A percentile compares a stretch with the other conserved stretches of the same genome.
phyloP scores from a whole-genome alignment of 73 alveolate genomes.

The Paramecium octaurelia region DNA sequence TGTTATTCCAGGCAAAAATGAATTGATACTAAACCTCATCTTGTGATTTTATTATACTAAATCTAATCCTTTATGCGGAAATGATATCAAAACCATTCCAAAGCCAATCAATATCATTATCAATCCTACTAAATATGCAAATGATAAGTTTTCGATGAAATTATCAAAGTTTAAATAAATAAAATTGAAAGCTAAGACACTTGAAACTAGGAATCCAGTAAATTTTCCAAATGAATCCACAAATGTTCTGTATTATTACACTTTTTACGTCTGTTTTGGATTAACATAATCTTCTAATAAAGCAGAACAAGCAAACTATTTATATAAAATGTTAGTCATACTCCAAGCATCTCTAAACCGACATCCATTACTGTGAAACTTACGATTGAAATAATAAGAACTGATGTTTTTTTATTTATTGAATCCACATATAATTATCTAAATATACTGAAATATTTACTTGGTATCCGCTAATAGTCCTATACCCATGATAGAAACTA shows the following conservation, averaged over 20 bases:
- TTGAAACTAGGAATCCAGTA: neutral
- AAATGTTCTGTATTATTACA: neutral
- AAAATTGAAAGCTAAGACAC: constrained; percentile 25
- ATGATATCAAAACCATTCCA: constrained; percentile 28
- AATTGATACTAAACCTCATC: neutral
- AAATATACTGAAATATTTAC: neutral
- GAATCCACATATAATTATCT: constrained; percentile 25
- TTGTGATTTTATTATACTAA: neutral
- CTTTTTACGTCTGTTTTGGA: neutral
- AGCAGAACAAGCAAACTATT: constrained; percentile 19
- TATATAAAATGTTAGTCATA: neutral
- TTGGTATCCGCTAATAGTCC: constrained; percentile 23
- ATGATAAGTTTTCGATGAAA: constrained; percentile 8
- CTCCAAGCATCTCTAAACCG: constrained; percentile 34
- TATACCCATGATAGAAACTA: neutral
- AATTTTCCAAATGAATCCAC: constrained; percentile 22
- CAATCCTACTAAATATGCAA: constrained; percentile 35
- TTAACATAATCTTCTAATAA: constrained; percentile 7
- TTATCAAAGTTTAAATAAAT: constrained; percentile 13
- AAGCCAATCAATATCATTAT: constrained; percentile 28
- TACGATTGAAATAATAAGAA: neutral
- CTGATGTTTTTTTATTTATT: constrained; percentile 7
- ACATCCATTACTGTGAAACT: constrained; percentile 28
- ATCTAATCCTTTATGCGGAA: neutral
- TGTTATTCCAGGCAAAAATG: constrained; percentile 24